These are phyloP conservation scores for Salvia rosmarinus DNA, from an alignment of 257 asterid genomes.

Conservation along the genomic window DNA sequence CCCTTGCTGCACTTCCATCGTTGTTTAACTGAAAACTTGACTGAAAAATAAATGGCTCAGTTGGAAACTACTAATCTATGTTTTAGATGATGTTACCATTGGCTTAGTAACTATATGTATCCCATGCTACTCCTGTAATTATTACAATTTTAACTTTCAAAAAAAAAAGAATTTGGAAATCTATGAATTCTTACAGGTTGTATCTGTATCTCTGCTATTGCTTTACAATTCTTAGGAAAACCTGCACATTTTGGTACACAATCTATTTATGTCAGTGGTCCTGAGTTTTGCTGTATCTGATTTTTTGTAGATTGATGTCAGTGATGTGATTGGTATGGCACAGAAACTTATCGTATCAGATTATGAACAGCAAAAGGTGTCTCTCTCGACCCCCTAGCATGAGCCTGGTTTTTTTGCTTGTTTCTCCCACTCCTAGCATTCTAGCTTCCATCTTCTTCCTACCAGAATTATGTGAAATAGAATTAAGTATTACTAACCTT, in stretches of 20 bases:
- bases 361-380: conserved; percentile 89
- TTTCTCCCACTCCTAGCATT: not conserved
- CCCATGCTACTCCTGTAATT: conserved; percentile 7
- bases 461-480: not conserved
- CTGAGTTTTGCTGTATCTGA: conserved; percentile 30
- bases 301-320: conserved; percentile 66
- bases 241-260: conserved; percentile 23
- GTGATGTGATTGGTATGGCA: conserved; percentile 69
- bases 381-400: conserved; percentile 17
- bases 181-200: conserved; percentile 11
- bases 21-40: conserved; percentile 9
- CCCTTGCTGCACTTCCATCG: not conserved
- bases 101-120: conserved; percentile 30
- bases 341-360: conserved; percentile 67
- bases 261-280: conserved; percentile 21
- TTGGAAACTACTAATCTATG: conserved; percentile 1
- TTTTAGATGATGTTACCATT: conserved; percentile 24
- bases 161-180: not conserved
- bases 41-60: conserved; percentile 3
- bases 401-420: not conserved
- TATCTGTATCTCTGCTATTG: conserved; percentile 1
- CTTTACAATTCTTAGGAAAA: conserved; percentile 12
- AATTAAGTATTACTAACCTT: conserved; percentile 1
- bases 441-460: not conserved
- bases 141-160: not conserved